Evolutionary conservation across 805 yeast genomes (phyloP), one percentile per base, ranked within the genome.

Genomic region (Kockiozyma suomiensis): DNA sequence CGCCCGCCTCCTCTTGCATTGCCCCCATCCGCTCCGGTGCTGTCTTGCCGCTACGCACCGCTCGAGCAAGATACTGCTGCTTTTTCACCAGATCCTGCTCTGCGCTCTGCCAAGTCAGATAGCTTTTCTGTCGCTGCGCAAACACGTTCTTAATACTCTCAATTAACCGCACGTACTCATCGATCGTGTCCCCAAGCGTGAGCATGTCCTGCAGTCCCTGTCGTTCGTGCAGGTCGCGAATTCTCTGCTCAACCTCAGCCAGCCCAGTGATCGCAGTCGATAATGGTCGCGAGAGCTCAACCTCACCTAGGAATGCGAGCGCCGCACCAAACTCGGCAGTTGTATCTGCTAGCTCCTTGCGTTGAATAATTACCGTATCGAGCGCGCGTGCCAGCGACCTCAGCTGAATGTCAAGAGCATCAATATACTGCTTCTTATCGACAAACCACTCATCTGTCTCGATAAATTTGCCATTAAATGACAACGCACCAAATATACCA

Each of bases 171-270:
- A 85, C 77, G 71, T 94, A 92, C 71, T 92, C 97, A 71, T 93
- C 97, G 41, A 93, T 76, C 0, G 96, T 89, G 26, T 88, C 82
- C 1, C 96, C 96, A 49, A 93, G 75, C 0, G 97, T 90, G 63
- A 93, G 76, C 69, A 91, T 83, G 66, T 93, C 97, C 72, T 90
- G 96, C 74, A 88, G 74, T 59, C 90, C 85, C 62, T 87, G 85
- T 62, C 97, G 81, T 64, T 85, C 91, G 49, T 90, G 76, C 49
- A 89, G 78, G 54, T 89, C 93, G 67, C 84, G 84, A 26, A 92
- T 80, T 64, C 88, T 82, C 35, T 76, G 69, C 70, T 92, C 93
- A 7, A 89, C 82, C 35, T 84, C 84, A 38, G 91, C 84, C 72
- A 92, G 91, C 58, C 85, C 85, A 21, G 75, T 73, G 58, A 93